Conservation (phyloP, 2,329 filamentous ascomycete species). For the Phoma sp. region DNA sequence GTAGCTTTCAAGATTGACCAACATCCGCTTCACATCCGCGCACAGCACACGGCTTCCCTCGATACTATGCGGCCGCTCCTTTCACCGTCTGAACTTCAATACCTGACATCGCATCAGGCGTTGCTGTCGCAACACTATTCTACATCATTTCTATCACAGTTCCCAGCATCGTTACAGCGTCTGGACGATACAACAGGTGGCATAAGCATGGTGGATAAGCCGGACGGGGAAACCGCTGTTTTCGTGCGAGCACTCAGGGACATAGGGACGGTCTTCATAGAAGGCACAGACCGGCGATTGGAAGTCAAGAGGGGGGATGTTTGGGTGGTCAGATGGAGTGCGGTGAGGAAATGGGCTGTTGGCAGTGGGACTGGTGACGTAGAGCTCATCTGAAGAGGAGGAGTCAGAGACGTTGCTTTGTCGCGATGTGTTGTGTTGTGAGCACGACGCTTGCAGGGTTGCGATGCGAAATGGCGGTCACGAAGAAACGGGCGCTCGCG, state of each 20-base stretch:
- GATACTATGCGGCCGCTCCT: conserved; percentile 61
- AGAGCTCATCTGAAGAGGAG: conserved; percentile 55
- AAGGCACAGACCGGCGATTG: conserved; percentile 63
- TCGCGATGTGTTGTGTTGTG: conserved; percentile 3
- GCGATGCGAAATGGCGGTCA: conserved; percentile 12
- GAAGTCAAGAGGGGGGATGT: conserved; percentile 59
- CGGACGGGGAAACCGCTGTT: conserved; percentile 81
- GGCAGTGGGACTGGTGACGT: conserved; percentile 69
- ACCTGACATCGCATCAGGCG: conserved; percentile 83
- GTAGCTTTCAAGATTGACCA: conserved; percentile 68
- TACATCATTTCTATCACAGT: conserved; percentile 80
- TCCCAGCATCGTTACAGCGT: conserved; percentile 78
- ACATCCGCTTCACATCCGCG: conserved; percentile 76
- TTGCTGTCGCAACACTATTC: conserved; percentile 85
- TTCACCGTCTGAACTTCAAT: conserved; percentile 77
- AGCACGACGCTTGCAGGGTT: neutral
- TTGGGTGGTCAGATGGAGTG: conserved; percentile 65
- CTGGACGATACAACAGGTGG: conserved; percentile 90
- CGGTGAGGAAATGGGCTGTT: conserved; percentile 66
- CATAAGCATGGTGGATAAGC: conserved; percentile 88
- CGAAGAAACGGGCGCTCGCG: neutral
- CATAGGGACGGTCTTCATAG: conserved; percentile 60
- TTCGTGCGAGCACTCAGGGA: conserved; percentile 77
- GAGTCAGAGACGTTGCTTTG: neutral
- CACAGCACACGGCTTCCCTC: conserved; percentile 50